Evolutionary conservation across 257 asterid genomes (phyloP).

Genomic region (Solanum okadae): DNA sequence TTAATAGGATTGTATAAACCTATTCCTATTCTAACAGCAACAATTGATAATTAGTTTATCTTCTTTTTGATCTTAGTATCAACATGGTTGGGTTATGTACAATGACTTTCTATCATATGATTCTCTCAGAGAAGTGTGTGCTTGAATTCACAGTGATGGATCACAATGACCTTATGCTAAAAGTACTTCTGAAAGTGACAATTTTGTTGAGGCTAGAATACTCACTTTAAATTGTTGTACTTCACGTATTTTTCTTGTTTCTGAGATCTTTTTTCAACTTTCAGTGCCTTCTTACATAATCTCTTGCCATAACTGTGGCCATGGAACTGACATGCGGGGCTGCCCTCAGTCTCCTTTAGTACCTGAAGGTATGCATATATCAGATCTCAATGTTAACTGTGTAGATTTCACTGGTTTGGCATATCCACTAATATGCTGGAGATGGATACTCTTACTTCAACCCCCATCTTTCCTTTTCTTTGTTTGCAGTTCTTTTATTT

Average conservation of each 20-base stretch:
- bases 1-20: too few relatives aligned
- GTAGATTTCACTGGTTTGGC: not conserved
- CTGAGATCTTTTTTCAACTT: slow-evolving; percentile 8
- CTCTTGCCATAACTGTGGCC: slow-evolving; percentile 91
- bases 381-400: not conserved
- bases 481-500: not conserved
- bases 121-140: not conserved
- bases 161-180: not conserved
- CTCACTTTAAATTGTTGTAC: not conserved
- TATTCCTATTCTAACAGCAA: too few relatives aligned
- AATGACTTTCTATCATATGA: not conserved
- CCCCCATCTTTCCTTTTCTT: not conserved
- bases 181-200: not conserved
- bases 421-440: not conserved
- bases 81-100: not conserved
- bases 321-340: slow-evolving; percentile 90
- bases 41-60: not conserved
- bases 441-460: not conserved
- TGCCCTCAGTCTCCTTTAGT: slow-evolving; percentile 89
- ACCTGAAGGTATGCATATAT: slow-evolving; percentile 49
- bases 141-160: not conserved
- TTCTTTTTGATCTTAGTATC: not conserved
- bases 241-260: not conserved
- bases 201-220: not conserved
- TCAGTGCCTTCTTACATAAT: slow-evolving; percentile 88